Percentiles rank a stretch among this genome's conserved stretches.
These are phyloP conservation scores for Thyridium curvatum DNA, from an alignment of 2,329 filamentous ascomycete species.

Conservation along the genomic window DNA sequence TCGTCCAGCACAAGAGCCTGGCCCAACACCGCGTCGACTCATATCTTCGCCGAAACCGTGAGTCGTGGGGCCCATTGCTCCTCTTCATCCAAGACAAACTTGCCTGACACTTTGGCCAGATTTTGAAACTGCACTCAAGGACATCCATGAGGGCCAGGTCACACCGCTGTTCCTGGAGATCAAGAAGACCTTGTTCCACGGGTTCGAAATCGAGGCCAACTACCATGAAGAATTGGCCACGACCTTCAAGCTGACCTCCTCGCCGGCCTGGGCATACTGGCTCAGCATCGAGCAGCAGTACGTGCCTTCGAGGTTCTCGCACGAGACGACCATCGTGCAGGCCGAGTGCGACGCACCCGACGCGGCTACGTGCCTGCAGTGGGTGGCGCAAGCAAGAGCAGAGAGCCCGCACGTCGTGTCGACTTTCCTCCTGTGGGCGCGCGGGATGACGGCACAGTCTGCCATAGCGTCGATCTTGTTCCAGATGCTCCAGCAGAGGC, in stretches of 20 bases:
- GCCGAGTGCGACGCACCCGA: constrained; percentile 20
- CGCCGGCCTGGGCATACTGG: constrained; percentile 17
- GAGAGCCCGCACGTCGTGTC: constrained; percentile 13
- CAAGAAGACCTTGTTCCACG: constrained; percentile 13
- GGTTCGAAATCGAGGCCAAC: constrained; percentile 14
- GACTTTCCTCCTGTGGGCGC: constrained; percentile 17
- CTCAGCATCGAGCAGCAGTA: constrained; percentile 16
- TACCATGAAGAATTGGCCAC: constrained; percentile 17
- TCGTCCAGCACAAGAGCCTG: constrained; percentile 8
- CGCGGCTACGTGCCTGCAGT: constrained; percentile 16
- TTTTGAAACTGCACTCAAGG: background rate
- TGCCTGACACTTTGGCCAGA: background rate
- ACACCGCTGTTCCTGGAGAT: constrained; percentile 10
- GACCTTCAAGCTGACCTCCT: constrained; percentile 17
- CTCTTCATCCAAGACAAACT: background rate
- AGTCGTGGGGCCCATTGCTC: background rate
- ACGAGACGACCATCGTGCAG: constrained; percentile 13
- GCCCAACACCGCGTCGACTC: constrained; percentile 8
- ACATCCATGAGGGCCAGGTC: constrained; percentile 5
- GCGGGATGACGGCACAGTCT: constrained; percentile 18
- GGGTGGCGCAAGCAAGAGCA: constrained; percentile 14
- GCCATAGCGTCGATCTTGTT: constrained; percentile 16
- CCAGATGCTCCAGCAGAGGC: constrained; percentile 18
- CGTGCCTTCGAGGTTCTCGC: constrained; percentile 13
- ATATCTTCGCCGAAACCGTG: constrained; percentile 7